A percentile compares a stretch with the other conserved stretches of the same genome.
Evolutionary conservation across 768 basidiomycete genomes (phyloP).

Genomic region (Termitomyces sp.): DNA sequence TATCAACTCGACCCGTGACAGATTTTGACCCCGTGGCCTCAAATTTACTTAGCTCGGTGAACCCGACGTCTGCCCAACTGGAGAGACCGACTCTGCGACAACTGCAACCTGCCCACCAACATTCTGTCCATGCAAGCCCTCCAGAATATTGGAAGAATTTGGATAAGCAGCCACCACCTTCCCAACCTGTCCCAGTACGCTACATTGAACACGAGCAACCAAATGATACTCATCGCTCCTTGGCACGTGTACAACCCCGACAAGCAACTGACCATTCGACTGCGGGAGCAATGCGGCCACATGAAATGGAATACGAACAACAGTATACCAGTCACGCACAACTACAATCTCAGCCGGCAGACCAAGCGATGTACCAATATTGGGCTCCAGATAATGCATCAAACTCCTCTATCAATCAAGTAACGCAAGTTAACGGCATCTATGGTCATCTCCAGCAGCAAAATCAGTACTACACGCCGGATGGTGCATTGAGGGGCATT

Average conservation of each 20-base stretch:
- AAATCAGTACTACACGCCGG: slow-evolving; percentile 42
- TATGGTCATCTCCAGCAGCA: slow-evolving; percentile 18
- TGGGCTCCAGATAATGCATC: slow-evolving; percentile 20
- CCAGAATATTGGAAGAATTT: slow-evolving; percentile 14
- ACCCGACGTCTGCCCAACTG: slow-evolving; percentile 4
- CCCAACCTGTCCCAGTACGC: not conserved
- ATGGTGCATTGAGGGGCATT: slow-evolving; percentile 37
- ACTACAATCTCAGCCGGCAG: not conserved
- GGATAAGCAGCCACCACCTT: not conserved
- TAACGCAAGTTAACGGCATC: slow-evolving; percentile 12
- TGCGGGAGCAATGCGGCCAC: not conserved
- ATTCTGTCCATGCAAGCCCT: slow-evolving; percentile 25
- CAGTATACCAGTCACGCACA: not conserved
- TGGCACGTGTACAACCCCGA: not conserved
- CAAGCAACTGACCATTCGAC: not conserved
- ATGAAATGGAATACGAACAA: not conserved
- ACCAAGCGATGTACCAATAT: slow-evolving; percentile 20
- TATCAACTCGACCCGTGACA: not conserved
- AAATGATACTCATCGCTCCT: not conserved
- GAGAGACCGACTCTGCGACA: not conserved
- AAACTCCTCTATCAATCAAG: slow-evolving; percentile 16
- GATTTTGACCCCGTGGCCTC: not conserved
- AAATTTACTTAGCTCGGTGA: not conserved
- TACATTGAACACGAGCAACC: not conserved
- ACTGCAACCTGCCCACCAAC: slow-evolving; percentile 16